A percentile compares a stretch with the other conserved stretches of the same genome.
phyloP scores from a whole-genome alignment of 2,329 filamentous ascomycete species.

The Colletotrichum tanaceti region DNA sequence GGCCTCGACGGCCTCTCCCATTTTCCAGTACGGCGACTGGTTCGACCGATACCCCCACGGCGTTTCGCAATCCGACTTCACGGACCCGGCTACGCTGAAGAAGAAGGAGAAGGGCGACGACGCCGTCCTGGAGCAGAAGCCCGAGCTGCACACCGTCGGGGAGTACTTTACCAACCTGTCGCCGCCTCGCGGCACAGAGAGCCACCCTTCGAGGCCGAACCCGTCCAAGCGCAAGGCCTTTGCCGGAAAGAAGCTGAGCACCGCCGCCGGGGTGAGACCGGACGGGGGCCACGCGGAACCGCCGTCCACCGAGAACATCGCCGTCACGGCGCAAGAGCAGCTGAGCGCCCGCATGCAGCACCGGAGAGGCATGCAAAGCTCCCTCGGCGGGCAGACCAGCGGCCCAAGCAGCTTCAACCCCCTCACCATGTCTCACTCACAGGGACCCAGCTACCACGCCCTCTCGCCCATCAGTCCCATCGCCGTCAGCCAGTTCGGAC shows the following conservation, averaged over 20 bases:
- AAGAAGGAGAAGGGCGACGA: slow-evolving; percentile 86
- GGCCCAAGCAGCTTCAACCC: slow-evolving; percentile 55
- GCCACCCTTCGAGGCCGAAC: slow-evolving; percentile 23
- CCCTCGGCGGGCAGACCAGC: slow-evolving; percentile 56
- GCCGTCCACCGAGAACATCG: slow-evolving; percentile 44
- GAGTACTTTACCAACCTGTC: slow-evolving; percentile 90
- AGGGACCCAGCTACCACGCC: slow-evolving; percentile 57
- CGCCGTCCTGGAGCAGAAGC: slow-evolving; percentile 87
- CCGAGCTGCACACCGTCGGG: slow-evolving; percentile 91
- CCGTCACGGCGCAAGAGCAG: slow-evolving; percentile 51
- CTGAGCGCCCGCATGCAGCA: slow-evolving; percentile 52
- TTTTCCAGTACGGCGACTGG: slow-evolving; percentile 98
- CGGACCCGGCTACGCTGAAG: slow-evolving; percentile 75
- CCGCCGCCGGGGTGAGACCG: slow-evolving; percentile 21
- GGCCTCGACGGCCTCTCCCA: slow-evolving; percentile 65
- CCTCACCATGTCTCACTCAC: slow-evolving; percentile 55
- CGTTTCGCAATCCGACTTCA: slow-evolving; percentile 84
- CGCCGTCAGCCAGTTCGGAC: slow-evolving; percentile 53
- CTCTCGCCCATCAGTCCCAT: slow-evolving; percentile 66
- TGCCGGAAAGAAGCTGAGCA: slow-evolving; percentile 51
- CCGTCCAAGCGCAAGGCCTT: slow-evolving; percentile 51
- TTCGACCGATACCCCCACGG: slow-evolving; percentile 95
- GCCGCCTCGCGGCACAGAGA: slow-evolving; percentile 66
- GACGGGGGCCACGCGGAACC: slow-evolving; percentile 42
- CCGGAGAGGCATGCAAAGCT: slow-evolving; percentile 57